Evolutionary conservation across 352 stramenopile species (phyloP), one percentile per base, ranked within the genome.

Genomic region (Pythium graminicola): DNA sequence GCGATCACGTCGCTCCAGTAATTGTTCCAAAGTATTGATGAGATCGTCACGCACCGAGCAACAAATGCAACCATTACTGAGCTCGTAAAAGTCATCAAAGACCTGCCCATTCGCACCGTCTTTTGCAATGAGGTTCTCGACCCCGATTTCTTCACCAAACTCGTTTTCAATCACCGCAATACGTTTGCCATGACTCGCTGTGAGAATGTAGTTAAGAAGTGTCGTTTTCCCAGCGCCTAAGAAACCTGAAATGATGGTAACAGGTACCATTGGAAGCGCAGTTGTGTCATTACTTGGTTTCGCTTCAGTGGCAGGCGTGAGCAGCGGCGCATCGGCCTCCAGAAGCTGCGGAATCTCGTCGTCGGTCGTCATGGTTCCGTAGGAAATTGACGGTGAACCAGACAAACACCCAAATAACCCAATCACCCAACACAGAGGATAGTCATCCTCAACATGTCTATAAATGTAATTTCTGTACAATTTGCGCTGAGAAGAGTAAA

Each of bases 111-210:
- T 72, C 3, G 62, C 57, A 3, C 76, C 78, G 39, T 88, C 69
- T 53, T 86, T 85, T 54, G 81, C 71, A 31, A 99, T 72, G 11
- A 97, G 78, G 42, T 86, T 93, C 59, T 99, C 90, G 26, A 98
- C 95, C 35, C 98, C 83, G 22, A 95, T 84, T 52, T 98, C 85
- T 43, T 97, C 90, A 28, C 96, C 97, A 65, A 99, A 98, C 66
- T 99, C 97, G 73, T 99, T 99, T 69, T 99, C 96, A 62, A 99
- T 98, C 26, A 99, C 95, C 1, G 96, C 94, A 50, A 99, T 95
- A 57, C 91, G 93, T 69, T 93, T 95, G 14, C 91, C 93, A 55
- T 98, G 93, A 4, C 59, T 54, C 23, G 85, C 89, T 14, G 79
- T 88, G 24, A 99, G 64, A 41, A 99, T 98, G 60, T 97, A 90